Base-by-base conservation (phyloP, 306 rosid species). In the Prunus mongolica region DNA sequence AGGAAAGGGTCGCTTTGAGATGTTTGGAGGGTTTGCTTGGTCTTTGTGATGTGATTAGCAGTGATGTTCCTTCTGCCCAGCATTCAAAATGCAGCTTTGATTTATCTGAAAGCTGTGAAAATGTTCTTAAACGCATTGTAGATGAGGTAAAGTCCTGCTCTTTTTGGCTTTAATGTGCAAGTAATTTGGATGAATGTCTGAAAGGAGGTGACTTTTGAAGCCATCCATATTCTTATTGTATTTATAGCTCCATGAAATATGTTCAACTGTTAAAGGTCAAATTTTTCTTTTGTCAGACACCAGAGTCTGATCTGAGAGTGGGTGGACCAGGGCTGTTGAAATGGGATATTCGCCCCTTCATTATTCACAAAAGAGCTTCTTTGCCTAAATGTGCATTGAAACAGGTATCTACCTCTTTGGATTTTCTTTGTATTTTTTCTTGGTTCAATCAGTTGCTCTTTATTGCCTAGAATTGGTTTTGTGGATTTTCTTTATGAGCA, bases 1-100 rank as follows among this genome's bases (percentile, higher is more conserved):
- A 67, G 78, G 97, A 94, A 77, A 71, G 84, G 80, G 57, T 94
- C 81, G 88, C 98, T 65, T 24, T 85, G 55, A 89, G 84, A 84
- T 94, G 93, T 72, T 87, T 94, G 89, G 98, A 85, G 83, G 80
- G 71, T 60, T 45, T 91, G 54, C 78, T 74, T 84, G 69, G 64
- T 75, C 65, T 71, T 50, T 30, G 51, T 52, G 14, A 25, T 78
- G 73, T 66, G 67, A 64, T 34, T 70, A 67, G 41, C 3, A 32
- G 38, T 73, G 68, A 69, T 66, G 72, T 27, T 69, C 55, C 75
- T 75, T 73, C 88, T 76, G n/a, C 64, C 74, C 80, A 57, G 38
- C 81, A 72, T 76, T 81, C 87, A 22, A 87, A 81, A 79, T 46
- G 82, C 76, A 62, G 65, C 72, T 63, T 88, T 50, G 93, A 86